These are phyloP conservation scores for Picea abies DNA, from an alignment of 83 land plant species.

Conservation along the genomic window DNA sequence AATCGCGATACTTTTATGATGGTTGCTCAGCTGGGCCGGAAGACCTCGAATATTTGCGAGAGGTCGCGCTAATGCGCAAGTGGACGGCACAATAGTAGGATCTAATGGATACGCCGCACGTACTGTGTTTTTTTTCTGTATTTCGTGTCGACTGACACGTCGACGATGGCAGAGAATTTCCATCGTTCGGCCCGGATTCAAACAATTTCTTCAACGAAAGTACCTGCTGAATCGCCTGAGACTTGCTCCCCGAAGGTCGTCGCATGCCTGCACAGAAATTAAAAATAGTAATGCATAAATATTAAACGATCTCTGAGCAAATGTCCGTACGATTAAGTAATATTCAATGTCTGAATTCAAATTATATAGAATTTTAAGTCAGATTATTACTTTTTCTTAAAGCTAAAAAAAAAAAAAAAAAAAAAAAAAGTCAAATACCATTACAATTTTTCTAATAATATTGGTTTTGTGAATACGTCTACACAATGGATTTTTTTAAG, in stretches of 20 bases:
- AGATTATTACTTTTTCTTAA: no score
- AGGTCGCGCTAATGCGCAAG: neutral
- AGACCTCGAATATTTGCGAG: neutral
- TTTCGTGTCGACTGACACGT: neutral
- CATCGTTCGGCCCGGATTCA: slow-evolving; percentile 12
- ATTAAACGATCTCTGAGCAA: no score
- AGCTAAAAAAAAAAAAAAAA: no score
- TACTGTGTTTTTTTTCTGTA: neutral
- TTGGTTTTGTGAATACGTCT: no score
- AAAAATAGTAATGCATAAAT: no score
- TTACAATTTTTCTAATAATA: no score
- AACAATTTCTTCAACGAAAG: slow-evolving; percentile 49
- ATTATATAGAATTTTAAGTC: no score
- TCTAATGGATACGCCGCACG: neutral
- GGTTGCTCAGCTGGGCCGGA: neutral
- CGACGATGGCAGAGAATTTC: slow-evolving; percentile 8
- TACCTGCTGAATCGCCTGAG: slow-evolving; percentile 98
- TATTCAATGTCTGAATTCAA: no score
- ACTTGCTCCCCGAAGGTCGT: slow-evolving; percentile 93
- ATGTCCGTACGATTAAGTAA: no score
- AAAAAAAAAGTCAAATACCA: no score
- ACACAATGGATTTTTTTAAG: no score
- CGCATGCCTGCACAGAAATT: slow-evolving; percentile 67
- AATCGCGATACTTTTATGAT: neutral
- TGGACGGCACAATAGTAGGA: neutral